A percentile compares a stretch with the other conserved stretches of the same genome.
These are phyloP conservation scores for Cucurbita moschata DNA, from an alignment of 306 rosid genomes.

Conservation along the genomic window DNA sequence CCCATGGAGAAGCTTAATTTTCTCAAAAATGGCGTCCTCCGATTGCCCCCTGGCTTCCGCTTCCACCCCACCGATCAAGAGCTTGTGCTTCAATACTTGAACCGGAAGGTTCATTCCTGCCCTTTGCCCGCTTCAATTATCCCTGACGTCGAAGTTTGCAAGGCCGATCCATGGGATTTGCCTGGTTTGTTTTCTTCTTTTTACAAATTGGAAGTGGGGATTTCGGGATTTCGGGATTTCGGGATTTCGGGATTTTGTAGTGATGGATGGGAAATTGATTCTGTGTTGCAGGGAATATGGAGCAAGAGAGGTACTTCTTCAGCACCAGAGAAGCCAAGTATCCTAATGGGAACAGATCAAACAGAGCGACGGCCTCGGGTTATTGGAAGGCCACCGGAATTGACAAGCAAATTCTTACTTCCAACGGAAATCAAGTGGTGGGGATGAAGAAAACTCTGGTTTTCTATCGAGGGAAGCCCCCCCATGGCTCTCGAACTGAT, in stretches of 20 bases:
- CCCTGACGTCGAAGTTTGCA: slow-evolving; percentile 79
- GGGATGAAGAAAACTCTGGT: slow-evolving; percentile 94
- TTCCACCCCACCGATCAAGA: slow-evolving; percentile 96
- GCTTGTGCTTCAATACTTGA: slow-evolving; percentile 70
- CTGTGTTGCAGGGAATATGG: slow-evolving; percentile 41
- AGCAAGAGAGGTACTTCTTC: slow-evolving; percentile 84
- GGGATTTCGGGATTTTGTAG: not conserved
- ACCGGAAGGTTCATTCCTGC: slow-evolving; percentile 54
- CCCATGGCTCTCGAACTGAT: slow-evolving; percentile 78
- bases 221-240: not conserved
- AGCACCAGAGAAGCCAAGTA: slow-evolving; percentile 87
- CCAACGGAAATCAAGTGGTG: slow-evolving; percentile 35
- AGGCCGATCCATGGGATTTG: slow-evolving; percentile 98
- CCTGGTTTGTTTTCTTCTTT: slow-evolving; percentile 37
- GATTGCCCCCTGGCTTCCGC: slow-evolving; percentile 88
- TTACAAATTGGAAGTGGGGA: not conserved
- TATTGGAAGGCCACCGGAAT: slow-evolving; percentile 97
- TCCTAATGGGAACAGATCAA: slow-evolving; percentile 84
- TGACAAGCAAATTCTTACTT: slow-evolving; percentile 52
- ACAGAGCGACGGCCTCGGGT: slow-evolving; percentile 80
- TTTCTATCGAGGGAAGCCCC: slow-evolving; percentile 82
- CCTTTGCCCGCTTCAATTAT: slow-evolving; percentile 89
- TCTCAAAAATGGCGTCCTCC: slow-evolving; percentile 62
- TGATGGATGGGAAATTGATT: not conserved
- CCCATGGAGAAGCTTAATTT: slow-evolving; percentile 46